Conservation (phyloP, 192 early-diverging fungal species). For the Podila epicladia region DNA sequence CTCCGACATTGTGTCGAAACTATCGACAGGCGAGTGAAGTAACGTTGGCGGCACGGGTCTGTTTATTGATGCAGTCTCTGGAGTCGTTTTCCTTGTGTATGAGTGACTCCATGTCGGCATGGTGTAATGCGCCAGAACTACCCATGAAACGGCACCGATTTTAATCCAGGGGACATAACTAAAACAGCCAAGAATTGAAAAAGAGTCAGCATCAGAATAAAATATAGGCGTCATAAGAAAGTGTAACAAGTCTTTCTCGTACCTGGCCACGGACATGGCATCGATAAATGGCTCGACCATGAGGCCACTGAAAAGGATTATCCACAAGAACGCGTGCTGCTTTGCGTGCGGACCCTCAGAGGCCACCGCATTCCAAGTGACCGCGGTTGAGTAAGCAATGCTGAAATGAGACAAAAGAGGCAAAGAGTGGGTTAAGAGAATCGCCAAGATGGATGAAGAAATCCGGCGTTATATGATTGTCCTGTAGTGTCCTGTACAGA, state of each 20-base stretch:
- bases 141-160: not conserved
- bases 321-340: conserved; percentile 3
- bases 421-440: no score
- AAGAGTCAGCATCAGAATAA: no score
- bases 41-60: not conserved
- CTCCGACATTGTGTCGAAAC: not conserved
- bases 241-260: not conserved
- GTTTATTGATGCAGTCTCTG: not conserved
- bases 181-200: no score
- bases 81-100: no score
- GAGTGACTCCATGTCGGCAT: not conserved
- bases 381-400: not conserved
- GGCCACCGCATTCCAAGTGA: not conserved
- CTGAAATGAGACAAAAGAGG: not conserved
- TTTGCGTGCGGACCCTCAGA: not conserved
- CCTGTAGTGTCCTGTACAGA: no score
- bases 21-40: not conserved
- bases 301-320: not conserved
- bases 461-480: no score
- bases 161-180: not conserved
- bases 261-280: not conserved
- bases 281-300: not conserved
- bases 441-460: no score
- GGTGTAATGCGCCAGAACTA: not conserved
- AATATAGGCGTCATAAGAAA: no score